Conservation (phyloP, 139 green algal species). For the Chlorella sp. region DNA sequence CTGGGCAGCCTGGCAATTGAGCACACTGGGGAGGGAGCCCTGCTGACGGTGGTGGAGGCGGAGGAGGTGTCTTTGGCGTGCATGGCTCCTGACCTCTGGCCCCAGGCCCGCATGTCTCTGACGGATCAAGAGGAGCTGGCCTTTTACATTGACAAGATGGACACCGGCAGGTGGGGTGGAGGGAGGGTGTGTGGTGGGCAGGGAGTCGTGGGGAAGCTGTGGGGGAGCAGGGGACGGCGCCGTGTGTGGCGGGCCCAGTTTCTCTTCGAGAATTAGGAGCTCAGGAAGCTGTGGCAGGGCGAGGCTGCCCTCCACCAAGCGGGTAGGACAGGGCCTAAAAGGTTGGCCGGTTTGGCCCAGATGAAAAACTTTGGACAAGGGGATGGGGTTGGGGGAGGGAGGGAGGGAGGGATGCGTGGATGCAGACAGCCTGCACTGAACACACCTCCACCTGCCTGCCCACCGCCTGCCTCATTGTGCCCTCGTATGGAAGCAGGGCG, state of each 20-base stretch:
- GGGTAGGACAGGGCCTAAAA: too few relatives aligned
- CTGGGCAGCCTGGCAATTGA: constrained; percentile 1
- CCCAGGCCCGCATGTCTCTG: not conserved
- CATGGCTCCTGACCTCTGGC: constrained; percentile 8
- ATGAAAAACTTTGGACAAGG: too few relatives aligned
- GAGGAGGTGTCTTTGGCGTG: not conserved
- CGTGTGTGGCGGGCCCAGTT: too few relatives aligned
- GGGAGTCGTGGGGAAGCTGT: not conserved
- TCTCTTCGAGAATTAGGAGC: too few relatives aligned
- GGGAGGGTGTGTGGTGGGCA: not conserved
- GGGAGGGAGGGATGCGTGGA: too few relatives aligned
- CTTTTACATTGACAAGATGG: constrained; percentile 1
- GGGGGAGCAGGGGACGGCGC: not conserved
- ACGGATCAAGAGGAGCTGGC: not conserved
- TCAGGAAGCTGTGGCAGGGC: too few relatives aligned
- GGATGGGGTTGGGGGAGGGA: not conserved
- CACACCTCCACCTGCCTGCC: not conserved
- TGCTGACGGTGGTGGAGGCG: not conserved
- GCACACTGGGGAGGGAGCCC: constrained; percentile 6
- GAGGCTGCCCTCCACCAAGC: too few relatives aligned
- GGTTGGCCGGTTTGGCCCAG: too few relatives aligned
- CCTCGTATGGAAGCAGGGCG: not conserved
- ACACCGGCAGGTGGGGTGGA: not conserved
- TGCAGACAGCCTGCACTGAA: too few relatives aligned
- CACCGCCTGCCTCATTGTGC: not conserved